Base-by-base conservation (phyloP, 805 yeast genomes). In the Kockiozyma suomiensis region DNA sequence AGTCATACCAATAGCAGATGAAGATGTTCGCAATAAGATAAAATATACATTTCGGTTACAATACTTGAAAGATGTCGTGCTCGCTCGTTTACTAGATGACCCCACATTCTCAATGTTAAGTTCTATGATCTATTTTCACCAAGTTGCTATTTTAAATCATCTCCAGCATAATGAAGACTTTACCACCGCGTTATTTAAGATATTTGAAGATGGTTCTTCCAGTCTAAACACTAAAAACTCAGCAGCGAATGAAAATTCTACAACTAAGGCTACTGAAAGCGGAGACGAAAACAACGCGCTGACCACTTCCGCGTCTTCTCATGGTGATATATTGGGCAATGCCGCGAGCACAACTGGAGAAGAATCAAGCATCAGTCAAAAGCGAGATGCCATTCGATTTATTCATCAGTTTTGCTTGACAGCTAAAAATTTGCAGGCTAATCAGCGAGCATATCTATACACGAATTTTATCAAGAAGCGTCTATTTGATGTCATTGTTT, bases 41-140 rank as follows among this genome's bases (percentile, higher is more conserved):
- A 84, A 85, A 57, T 84, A 84, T 68, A 91, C 94, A 41, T 90
- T 86, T 71, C 79, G 89, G 58, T 76, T 91, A 56, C 92, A 87
- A 69, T 90, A 88, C 71, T 76, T 94, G 50, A 88, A 88, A 71
- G 97, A 93, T 72, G 96, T 90, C 19, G 96, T 89, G 1, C 74
- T 93, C 28, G 92, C 94, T 2, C 78, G 97, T 54, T 75, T 86
- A 43, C 72, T 93, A 49, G 98, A 93, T 71, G 98, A 93, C 70
- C 82, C 85, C 46, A 82, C 91, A 3, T 84, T 85, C 69, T 82
- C 82, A 62, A 76, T 87, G 59, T 79, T 94, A 38, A 77, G 86
- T 17, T 83, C 88, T 0, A 75, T 87, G 75, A 86, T 90, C 4
- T 85, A 83, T 68, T 73, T 79, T 66, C 85, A 88, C 69, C 93